Percentiles rank a stretch among this genome's conserved stretches.
These are phyloP conservation scores for Debaryomyces castellii DNA, from an alignment of 805 yeast species.

Conservation along the genomic window DNA sequence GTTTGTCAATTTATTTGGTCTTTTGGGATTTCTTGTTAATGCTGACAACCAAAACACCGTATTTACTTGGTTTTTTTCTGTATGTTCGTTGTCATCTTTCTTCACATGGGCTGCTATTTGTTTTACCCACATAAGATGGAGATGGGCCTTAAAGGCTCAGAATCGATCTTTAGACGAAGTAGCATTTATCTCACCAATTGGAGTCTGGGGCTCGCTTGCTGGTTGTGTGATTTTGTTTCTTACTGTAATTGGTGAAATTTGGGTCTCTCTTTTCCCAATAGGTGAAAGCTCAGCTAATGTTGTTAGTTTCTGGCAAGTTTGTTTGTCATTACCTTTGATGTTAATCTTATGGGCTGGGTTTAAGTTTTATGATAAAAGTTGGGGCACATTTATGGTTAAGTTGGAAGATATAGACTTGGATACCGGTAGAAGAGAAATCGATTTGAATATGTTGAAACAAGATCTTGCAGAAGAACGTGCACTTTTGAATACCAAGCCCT, in stretches of 20 bases:
- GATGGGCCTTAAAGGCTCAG: constrained; percentile 36
- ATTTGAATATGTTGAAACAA: constrained; percentile 38
- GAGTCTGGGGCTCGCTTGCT: constrained; percentile 36
- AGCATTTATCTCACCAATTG: constrained; percentile 32
- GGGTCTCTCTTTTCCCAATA: constrained; percentile 41
- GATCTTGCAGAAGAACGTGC: constrained; percentile 40
- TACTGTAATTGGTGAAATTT: constrained; percentile 36
- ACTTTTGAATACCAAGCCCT: constrained; percentile 22
- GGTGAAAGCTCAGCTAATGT: constrained; percentile 26
- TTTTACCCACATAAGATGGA: constrained; percentile 40
- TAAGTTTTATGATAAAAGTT: constrained; percentile 32
- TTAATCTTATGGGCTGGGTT: constrained; percentile 44
- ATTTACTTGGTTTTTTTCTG: constrained; percentile 42
- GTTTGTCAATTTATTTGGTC: constrained; percentile 33
- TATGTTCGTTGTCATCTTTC: constrained; percentile 40
- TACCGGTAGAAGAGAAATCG: constrained; percentile 42
- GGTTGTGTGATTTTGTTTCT: constrained; percentile 30
- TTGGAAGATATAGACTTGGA: constrained; percentile 40
- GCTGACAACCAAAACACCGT: constrained; percentile 28
- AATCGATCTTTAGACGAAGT: constrained; percentile 35
- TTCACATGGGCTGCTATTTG: constrained; percentile 43
- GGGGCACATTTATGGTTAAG: constrained; percentile 29
- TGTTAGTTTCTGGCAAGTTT: constrained; percentile 48
- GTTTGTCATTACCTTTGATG: constrained; percentile 49
- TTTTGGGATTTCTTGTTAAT: constrained; percentile 39